Percentiles rank a stretch among this genome's conserved stretches.
Conservation (phyloP, 805 yeast genomes). For the Suhomyces pyralidae region DNA sequence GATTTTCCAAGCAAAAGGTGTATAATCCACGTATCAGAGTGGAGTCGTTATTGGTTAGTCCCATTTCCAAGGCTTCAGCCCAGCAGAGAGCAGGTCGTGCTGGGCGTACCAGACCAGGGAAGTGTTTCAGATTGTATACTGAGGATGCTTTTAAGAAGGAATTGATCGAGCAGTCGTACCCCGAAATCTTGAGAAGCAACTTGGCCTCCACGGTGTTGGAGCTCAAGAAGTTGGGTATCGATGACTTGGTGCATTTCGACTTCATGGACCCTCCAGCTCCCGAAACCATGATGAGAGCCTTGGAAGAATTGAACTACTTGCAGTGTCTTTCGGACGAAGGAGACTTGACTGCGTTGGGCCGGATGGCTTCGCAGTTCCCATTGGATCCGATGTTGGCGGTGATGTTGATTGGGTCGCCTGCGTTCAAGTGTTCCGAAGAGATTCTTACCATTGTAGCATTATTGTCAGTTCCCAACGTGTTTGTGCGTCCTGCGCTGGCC, state of each 20-base stretch:
- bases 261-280: constrained; percentile 99
- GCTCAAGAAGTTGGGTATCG: constrained; percentile 89
- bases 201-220: constrained; percentile 89
- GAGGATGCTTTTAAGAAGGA: constrained; percentile 96
- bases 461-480: constrained; percentile 90
- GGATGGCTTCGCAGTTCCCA: constrained; percentile 90
- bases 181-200: constrained; percentile 90
- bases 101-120: constrained; percentile 98
- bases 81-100: constrained; percentile 99
- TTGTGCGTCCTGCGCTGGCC: constrained; percentile 87
- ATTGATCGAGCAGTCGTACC: constrained; percentile 90
- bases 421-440: constrained; percentile 83
- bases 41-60: constrained; percentile 89
- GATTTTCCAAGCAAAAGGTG: constrained; percentile 93
- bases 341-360: constrained; percentile 81
- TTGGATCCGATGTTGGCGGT: constrained; percentile 95
- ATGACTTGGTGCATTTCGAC: constrained; percentile 95
- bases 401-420: constrained; percentile 83
- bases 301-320: constrained; percentile 89
- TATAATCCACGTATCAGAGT: constrained; percentile 96
- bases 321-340: constrained; percentile 92
- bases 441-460: constrained; percentile 84
- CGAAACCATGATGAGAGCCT: constrained; percentile 98
- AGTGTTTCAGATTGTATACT: constrained; percentile 92
- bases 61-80: constrained; percentile 95